A percentile compares a stretch with the other conserved stretches of the same genome.
Evolutionary conservation across 352 stramenopile genomes (phyloP).

Genomic region (Globisporangium rhizosaccharum): DNA sequence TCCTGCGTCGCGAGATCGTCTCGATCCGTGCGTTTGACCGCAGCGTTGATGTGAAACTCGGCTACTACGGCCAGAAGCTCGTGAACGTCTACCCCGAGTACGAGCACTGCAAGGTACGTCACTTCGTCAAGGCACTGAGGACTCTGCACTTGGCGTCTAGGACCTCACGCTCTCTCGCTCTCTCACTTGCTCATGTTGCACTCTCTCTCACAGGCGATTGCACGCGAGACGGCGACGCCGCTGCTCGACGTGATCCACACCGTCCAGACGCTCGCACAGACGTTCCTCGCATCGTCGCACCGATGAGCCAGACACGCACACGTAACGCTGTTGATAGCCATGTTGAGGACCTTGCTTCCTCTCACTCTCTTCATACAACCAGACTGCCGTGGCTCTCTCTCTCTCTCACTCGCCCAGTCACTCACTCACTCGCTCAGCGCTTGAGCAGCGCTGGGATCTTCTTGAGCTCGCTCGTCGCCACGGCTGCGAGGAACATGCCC

Average conservation of each 20-base stretch:
- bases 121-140: neutral
- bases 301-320: neutral
- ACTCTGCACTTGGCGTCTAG: neutral
- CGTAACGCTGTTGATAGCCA: neutral
- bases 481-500: conserved; percentile 28
- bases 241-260: conserved; percentile 53
- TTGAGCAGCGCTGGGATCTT: conserved; percentile 25
- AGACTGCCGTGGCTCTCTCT: neutral
- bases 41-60: conserved; percentile 56
- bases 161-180: neutral
- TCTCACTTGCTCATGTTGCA: conserved; percentile 1
- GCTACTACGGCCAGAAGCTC: conserved; percentile 34
- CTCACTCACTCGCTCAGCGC: conserved; percentile 2
- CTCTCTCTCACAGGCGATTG: conserved; percentile 25
- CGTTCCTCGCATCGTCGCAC: conserved; percentile 3
- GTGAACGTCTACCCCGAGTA: conserved; percentile 86
- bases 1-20: conserved; percentile 49
- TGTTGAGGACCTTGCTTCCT: too few species aligned
- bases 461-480: conserved; percentile 24
- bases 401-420: neutral
- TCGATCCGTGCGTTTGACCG: conserved; percentile 35
- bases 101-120: conserved; percentile 69
- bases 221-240: conserved; percentile 28
- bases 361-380: neutral
- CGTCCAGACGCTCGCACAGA: conserved; percentile 36